phyloP scores from a whole-genome alignment of 208 protist genomes.

The Leishmania lainsoni region DNA sequence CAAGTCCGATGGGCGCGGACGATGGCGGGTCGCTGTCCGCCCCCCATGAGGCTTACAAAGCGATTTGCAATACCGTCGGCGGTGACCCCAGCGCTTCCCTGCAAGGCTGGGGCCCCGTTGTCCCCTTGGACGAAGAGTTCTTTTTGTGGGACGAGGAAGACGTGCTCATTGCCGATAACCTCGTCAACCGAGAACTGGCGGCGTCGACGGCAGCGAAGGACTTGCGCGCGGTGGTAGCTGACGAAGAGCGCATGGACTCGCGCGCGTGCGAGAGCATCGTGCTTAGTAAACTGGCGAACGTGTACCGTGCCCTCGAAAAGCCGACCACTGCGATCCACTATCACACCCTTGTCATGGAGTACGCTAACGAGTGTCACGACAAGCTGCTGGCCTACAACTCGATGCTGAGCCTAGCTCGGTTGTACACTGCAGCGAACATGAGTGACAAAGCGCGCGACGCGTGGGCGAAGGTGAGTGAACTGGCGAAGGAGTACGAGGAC shows the following conservation, averaged over 20 bases:
- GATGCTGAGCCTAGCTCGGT: conserved; percentile 71
- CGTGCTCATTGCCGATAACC: conserved; percentile 29
- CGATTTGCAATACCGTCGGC: not conserved
- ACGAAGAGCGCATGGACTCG: conserved; percentile 59
- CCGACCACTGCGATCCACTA: conserved; percentile 79
- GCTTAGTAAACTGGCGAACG: conserved; percentile 75
- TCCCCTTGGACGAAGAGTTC: conserved; percentile 39
- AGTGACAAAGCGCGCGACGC: conserved; percentile 59
- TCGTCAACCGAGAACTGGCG: conserved; percentile 31
- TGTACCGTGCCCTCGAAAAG: conserved; percentile 78
- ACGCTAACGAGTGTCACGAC: conserved; percentile 64
- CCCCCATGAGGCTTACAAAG: not conserved
- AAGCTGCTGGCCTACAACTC: conserved; percentile 81
- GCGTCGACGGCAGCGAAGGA: conserved; percentile 34
- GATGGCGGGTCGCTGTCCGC: conserved; percentile 8
- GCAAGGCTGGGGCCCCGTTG: conserved; percentile 34
- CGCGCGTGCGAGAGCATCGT: conserved; percentile 60
- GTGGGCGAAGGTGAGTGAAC: conserved; percentile 80
- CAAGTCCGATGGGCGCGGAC: not conserved
- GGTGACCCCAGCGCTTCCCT: not conserved
- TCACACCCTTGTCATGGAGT: conserved; percentile 72
- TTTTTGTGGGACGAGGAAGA: conserved; percentile 43
- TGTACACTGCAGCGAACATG: conserved; percentile 60
- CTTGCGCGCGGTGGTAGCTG: conserved; percentile 49
- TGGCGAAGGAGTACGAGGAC: conserved; percentile 86